Evolutionary conservation across 768 basidiomycete species (phyloP), one percentile per base, ranked within the genome.

Genomic region (Leucocoprinus sp.): DNA sequence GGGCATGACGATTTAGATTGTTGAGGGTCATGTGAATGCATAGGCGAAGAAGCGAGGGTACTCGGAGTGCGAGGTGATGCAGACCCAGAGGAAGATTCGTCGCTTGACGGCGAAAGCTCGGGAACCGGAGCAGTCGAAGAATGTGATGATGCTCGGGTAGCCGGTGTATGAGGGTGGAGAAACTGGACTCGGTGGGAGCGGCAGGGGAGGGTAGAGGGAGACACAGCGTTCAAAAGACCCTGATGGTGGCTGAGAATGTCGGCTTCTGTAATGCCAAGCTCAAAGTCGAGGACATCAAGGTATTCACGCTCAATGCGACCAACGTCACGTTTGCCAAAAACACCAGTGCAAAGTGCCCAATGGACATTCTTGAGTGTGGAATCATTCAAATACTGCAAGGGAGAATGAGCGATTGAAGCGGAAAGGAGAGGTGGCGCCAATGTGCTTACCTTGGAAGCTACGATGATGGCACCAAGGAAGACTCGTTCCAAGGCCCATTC

Each of bases 401-500:
- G 42, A 42, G 42, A 46, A 49, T 53, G 19, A 54, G 52, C 34
- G 36, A 33, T 37, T 42, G 48, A 28, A 34, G 29, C 14, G 11
- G 26, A 52, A 46, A 34, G 23, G 35, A 37, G 18, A 46, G 14
- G 43, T 43, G 40, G 42, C 27, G 33, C 43, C 53, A 50, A 50
- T 31, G 46, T 42, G 64, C 59, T 52, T 59, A 85, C 83, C 72
- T 93, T 93, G 65, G 83, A 83, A 5, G 91, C 90, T 37, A 78
- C 70, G 63, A 93, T 92, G 52, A 93, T 64, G n/a, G 89, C 81
- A 41, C 91, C 91, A 34, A 93, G 76, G 65, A 93, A 93, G 23
- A 93, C 90, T 33, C 91, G 80, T 64, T 93, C 89, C 39, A 86
- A 72, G 11, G 90, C 91, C 85, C 85, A 88, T 56, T 86, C 80